These are phyloP conservation scores for Zancudomyces culisetae DNA, from an alignment of 371 early-diverging fungal species.

Conservation along the genomic window DNA sequence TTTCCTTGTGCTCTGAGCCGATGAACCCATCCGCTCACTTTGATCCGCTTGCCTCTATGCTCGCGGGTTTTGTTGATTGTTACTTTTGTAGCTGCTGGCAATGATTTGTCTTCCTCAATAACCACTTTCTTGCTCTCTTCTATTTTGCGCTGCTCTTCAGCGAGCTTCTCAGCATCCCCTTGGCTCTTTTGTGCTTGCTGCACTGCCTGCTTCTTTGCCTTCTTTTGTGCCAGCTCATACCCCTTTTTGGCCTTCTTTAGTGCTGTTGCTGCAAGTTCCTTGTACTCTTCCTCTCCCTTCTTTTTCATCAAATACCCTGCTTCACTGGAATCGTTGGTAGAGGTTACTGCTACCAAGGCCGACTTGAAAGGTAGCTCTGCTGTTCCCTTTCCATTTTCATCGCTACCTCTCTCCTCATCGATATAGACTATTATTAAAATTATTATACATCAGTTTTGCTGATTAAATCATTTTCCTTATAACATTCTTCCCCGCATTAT, in stretches of 20 bases:
- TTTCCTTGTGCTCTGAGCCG: slow-evolving; percentile 89
- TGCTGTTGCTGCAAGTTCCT: slow-evolving; percentile 66
- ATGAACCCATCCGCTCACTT: slow-evolving; percentile 91
- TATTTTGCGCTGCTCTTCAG: slow-evolving; percentile 53
- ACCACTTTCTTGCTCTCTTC: slow-evolving; percentile 72
- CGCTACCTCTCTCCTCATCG: slow-evolving; percentile 52
- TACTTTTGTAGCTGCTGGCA: slow-evolving; percentile 59
- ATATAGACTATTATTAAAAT: slow-evolving; percentile 24
- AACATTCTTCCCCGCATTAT: too few species aligned
- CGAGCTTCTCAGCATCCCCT: slow-evolving; percentile 41
- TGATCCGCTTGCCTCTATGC: slow-evolving; percentile 57
- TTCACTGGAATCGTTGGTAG: slow-evolving; percentile 7
- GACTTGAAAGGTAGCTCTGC: slow-evolving; percentile 45
- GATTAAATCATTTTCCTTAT: too few species aligned
- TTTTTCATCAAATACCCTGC: slow-evolving; percentile 25
- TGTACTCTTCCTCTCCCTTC: slow-evolving; percentile 37
- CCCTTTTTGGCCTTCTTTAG: slow-evolving; percentile 86
- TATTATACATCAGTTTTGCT: neutral
- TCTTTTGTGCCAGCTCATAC: slow-evolving; percentile 56
- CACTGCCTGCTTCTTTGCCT: slow-evolving; percentile 63
- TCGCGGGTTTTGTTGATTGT: slow-evolving; percentile 40
- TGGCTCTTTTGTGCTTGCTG: slow-evolving; percentile 50
- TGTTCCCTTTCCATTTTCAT: slow-evolving; percentile 44
- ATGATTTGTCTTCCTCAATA: slow-evolving; percentile 46
- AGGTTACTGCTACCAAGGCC: slow-evolving; percentile 35